A percentile compares a stretch with the other conserved stretches of the same genome.
Evolutionary conservation across 176 grass and related monocot species (phyloP).

Genomic region (Pharus latifolius): DNA sequence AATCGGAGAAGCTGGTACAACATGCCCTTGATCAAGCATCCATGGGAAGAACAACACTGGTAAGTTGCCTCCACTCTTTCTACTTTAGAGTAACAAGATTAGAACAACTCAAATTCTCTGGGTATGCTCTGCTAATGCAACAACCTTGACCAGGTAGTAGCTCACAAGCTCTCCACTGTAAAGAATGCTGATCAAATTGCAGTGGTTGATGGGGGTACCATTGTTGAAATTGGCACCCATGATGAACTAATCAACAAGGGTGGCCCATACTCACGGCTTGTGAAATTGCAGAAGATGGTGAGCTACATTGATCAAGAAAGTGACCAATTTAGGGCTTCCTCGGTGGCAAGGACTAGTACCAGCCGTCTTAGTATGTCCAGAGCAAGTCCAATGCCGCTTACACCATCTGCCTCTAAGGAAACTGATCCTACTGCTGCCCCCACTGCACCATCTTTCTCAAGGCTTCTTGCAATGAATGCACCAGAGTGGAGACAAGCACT

Average conservation of each 20-base stretch:
- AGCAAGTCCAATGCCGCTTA: slow-evolving; percentile 76
- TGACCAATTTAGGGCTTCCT: slow-evolving; percentile 57
- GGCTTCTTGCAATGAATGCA: slow-evolving; percentile 91
- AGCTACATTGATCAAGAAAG: slow-evolving; percentile 91
- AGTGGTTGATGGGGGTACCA: slow-evolving; percentile 67
- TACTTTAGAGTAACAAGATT: background rate
- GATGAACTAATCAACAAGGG: slow-evolving; percentile 74
- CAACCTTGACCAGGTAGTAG: slow-evolving; percentile 63
- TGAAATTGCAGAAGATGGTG: slow-evolving; percentile 88
- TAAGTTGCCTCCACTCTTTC: slow-evolving; percentile 16
- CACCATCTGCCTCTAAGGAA: slow-evolving; percentile 41
- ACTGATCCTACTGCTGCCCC: slow-evolving; percentile 16
- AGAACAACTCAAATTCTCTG: background rate
- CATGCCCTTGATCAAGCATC: slow-evolving; percentile 96
- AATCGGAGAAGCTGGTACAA: slow-evolving; percentile 94
- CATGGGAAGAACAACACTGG: slow-evolving; percentile 97
- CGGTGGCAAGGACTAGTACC: slow-evolving; percentile 61
- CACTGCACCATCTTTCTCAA: slow-evolving; percentile 72
- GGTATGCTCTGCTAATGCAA: slow-evolving; percentile 3
- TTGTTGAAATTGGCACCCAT: slow-evolving; percentile 88
- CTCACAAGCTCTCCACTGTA: slow-evolving; percentile 96
- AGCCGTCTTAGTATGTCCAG: slow-evolving; percentile 70
- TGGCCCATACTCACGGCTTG: slow-evolving; percentile 74
- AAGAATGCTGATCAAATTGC: slow-evolving; percentile 94
- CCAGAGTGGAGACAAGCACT: slow-evolving; percentile 91